phyloP scores from a whole-genome alignment of 768 basidiomycete genomes.

The Collybia nuda region DNA sequence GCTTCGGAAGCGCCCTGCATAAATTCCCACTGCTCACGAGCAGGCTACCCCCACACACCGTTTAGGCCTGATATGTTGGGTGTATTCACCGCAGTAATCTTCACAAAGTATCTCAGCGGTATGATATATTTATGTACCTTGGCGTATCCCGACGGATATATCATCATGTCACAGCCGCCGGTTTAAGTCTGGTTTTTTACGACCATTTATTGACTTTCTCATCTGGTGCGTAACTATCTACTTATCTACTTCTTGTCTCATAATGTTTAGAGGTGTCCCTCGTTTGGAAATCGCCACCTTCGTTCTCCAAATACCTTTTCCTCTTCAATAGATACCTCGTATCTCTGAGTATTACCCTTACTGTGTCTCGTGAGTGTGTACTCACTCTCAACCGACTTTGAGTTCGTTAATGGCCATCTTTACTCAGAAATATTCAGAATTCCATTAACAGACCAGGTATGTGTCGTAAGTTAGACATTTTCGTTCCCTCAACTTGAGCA shows the following conservation, averaged over 20 bases:
- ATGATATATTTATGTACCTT: too few relatives aligned
- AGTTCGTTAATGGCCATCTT: too few relatives aligned
- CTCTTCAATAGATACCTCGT: conserved; percentile 34
- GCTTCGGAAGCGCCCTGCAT: too few relatives aligned
- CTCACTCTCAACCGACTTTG: neutral
- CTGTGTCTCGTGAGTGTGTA: conserved; percentile 23
- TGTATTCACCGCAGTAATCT: too few relatives aligned
- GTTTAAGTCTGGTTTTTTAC: conserved; percentile 27
- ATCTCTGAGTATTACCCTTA: conserved; percentile 17
- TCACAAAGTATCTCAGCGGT: too few relatives aligned
- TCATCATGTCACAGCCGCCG: conserved; percentile 19
- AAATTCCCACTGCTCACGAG: too few relatives aligned
- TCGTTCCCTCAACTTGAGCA: too few relatives aligned
- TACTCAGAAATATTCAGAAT: neutral
- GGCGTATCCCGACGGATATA: neutral
- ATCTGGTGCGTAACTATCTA: conserved; percentile 8
- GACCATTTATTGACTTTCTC: conserved; percentile 33
- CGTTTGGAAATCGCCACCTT: conserved; percentile 27
- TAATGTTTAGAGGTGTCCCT: conserved; percentile 21
- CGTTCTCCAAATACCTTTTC: conserved; percentile 30
- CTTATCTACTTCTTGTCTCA: neutral
- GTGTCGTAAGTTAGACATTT: neutral
- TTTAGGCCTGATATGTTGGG: too few relatives aligned
- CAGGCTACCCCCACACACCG: too few relatives aligned
- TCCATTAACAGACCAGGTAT: neutral